Evolutionary conservation across 441 rosid species (phyloP), one percentile per base, ranked within the genome.

Genomic region (Adansonia madagascariensis): DNA sequence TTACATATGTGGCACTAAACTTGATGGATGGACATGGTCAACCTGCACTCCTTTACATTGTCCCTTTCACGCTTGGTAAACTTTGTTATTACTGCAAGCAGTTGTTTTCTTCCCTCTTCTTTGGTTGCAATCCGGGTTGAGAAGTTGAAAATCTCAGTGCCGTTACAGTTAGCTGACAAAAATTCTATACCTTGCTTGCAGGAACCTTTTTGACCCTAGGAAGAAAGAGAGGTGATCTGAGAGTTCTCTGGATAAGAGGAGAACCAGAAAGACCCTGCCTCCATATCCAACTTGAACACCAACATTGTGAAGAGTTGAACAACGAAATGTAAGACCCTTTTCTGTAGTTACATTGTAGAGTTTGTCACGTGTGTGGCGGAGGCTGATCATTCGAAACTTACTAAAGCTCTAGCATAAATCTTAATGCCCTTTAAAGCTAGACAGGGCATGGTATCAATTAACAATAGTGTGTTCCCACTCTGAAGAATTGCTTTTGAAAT

Each of bases 1-100:
- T 89, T 76, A 89, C 95, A 20, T 91, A 91, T 67, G 84, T 89
- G 73, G 95, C 93, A 41, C 73, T 91, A 84, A 91, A 88, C 82
- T 81, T 89, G 87, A 91, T 91, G 93, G 95, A 91, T 24, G 95
- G 95, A 79, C 95, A 89, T 77, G 95, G 95, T 50, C 93, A 91
- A 75, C 93, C 95, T 10, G 95, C 95, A 41, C 77, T 91, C 82
- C 93, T 91, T 63, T 89, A 89, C 83, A 88, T 91, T 6, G 95
- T 88, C 69, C 95, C 95, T 8, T 91, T 88, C 79, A 91, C 87
- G 12, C 88, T 91, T 1, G 91, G 88, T 86, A 83, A 84, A 49
- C 20, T 49, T 50, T 50, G n/a, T n/a, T n/a, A n/a, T n/a, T 64
- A 22, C 27, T 24, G 4, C 20, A 41, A 17, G 15, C 39, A 9